Evolutionary conservation across 2,329 filamentous ascomycete genomes (phyloP), one percentile per base, ranked within the genome.

Genomic region (Epichloe coenophiala): DNA sequence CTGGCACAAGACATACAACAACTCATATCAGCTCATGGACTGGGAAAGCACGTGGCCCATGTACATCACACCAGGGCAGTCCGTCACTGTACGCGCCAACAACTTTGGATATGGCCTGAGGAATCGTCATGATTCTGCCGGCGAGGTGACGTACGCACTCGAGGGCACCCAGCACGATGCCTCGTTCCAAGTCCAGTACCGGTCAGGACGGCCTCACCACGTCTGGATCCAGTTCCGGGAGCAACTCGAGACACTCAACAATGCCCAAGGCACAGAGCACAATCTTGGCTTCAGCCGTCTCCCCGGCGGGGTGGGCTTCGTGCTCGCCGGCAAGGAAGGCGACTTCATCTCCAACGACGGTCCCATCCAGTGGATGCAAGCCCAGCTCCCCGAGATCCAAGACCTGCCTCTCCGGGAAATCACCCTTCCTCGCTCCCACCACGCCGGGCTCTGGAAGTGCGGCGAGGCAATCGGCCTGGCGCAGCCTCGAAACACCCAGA

Each of bases 381-480:
- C 44, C 2, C 49, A 59, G 49, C 53, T 65, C 6, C 48, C 50
- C 0, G 53, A 60, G 12, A 59, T 66, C 7, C 59, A 60, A 2
- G 19, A 63, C 11, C 33, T 59, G 8, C 53, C 59, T 2, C 60
- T 67, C 2, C 57, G 62, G 6, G 57, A 65, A 33, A 57, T 67
- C 23, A 41, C 59, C 17, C 54, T 67, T 27, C 62, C 63, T 1
- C 58, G 63, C 0, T 61, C 64, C 2, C 64, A 67, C 51, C 60
- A 66, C 53, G 48, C 59, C 0, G 65, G 63, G 48, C 54, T 64
- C 57, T 62, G 55, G 48, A 53, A 53, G 37, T 41, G n/a, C 17
- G 12, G 33, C 2, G 7, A 36, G 7, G 1, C 11, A 1, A 11
- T 58, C n/a, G 56, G 51, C 31, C 7, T 56, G 3, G 60, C 50